Conservation (phyloP, 1,139 yeast genomes). For the Suhomyces terraborum region DNA sequence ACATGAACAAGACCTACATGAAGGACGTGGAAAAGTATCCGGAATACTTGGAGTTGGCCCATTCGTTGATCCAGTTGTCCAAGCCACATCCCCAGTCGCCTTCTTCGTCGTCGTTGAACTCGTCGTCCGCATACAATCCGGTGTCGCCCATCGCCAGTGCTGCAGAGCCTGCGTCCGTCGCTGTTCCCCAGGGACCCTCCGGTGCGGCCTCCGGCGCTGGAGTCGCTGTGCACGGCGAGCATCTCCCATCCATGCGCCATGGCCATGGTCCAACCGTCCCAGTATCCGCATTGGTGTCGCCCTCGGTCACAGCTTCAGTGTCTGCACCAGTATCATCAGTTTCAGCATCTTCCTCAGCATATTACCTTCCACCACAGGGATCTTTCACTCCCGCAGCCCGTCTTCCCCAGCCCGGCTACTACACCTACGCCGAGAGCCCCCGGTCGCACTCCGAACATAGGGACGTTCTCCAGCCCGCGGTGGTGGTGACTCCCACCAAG, state of each 20-base stretch:
- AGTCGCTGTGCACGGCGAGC: no score
- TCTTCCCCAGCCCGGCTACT: constrained; percentile 16
- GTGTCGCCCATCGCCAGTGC: constrained; percentile 4
- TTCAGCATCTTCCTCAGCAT: constrained; percentile 2
- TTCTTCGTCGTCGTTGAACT: background rate
- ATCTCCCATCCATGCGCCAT: no score
- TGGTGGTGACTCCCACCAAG: constrained; percentile 19
- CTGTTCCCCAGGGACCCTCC: no score
- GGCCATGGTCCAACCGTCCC: background rate
- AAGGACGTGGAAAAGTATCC: constrained; percentile 49
- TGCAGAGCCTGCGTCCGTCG: background rate
- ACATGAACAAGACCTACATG: constrained; percentile 47
- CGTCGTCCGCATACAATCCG: constrained; percentile 1
- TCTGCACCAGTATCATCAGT: no score
- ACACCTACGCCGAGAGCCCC: constrained; percentile 17
- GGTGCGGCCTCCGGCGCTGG: no score
- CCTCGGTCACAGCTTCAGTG: no score
- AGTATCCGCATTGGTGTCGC: no score
- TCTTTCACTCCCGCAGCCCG: constrained; percentile 15
- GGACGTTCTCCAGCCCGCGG: constrained; percentile 12
- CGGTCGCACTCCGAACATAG: constrained; percentile 4
- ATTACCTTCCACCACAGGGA: constrained; percentile 16
- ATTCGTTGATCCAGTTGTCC: constrained; percentile 44
- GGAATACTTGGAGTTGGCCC: constrained; percentile 52
- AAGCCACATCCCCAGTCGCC: constrained; percentile 8